Base-by-base conservation (phyloP, 164 flowering plant species). In the Pachysandra terminalis region DNA sequence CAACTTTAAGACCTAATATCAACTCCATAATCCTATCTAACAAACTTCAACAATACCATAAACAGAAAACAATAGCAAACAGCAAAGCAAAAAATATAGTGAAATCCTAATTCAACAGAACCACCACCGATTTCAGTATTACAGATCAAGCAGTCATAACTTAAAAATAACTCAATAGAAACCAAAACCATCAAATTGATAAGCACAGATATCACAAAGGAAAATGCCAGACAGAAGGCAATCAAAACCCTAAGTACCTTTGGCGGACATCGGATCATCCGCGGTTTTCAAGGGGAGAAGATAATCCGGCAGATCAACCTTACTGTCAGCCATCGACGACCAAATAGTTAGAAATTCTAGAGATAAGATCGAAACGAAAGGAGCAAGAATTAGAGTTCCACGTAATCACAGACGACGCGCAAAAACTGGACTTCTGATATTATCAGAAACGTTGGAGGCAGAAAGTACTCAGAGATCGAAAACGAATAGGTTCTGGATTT, bases 241-340 rank as follows among this genome's bases (percentile, higher is more conserved):
- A 12, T 2, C 22, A 19, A 15, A 58, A 28, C n/a, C 16, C 27
- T 28, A 57, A 72, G 45, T 74, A 91, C 95, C 93, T 79, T 81
- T 84, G 54, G 81, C 23, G n/a, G 77, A 52, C 81, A 80, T 77
- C 5, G 80, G 71, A 25, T 80, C 85, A 78, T 87, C 84, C 59
- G 79, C 48, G 25, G 81, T 63, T 62, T 83, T 86, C 40, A 82
- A 69, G 45, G 80, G 68, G 64, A 86, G 82, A 70, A 89, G 87
- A 87, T 89, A 96, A 58, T 84, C 92, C 13, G 96, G 87, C 19
- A 89, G 85, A 85, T 86, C 84, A 73, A 84, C 62, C 81, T 87
- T 89, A 56, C 87, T 77, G 54, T 83, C 88, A 25, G 86, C 84
- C 94, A 91, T 88, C 67, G 75, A 52, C 3, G 25, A 12, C 1